Evolutionary conservation across 192 early-diverging fungal genomes (phyloP), one percentile per base, ranked within the genome.

Genomic region (Ambispora gerdemannii): DNA sequence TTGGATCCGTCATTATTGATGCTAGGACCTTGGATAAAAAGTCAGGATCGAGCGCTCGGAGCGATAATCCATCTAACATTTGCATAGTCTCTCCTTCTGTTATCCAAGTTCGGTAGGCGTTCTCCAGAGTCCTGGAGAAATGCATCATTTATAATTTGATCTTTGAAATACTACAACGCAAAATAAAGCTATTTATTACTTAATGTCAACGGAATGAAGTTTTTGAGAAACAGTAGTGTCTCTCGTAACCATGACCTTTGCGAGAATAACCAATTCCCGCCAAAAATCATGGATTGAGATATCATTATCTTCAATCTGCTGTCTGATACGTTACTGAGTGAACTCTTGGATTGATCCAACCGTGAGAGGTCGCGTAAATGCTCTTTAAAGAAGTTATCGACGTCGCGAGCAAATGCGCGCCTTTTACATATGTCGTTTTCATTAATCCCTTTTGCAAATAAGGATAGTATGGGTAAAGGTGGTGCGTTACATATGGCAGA

Each of bases 271-370:
- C 27, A 60, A 60, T 60, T 60, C 58, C 3, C 30, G 8, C 58
- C 58, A 60, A 60, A 60, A 32, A 20, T 60, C 58, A 60, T 60
- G 58, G 1, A 60, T 33, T 1, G 58, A 60, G 19, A 60, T 60
- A 60, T 60, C 58, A 32, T 60, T 60, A 3, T 60, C 31, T 32
- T 60, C 58, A 32, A 60, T 33, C 3, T 4, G 7, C 19, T n/a
- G 24, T 33, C 32, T 60, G 1, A 32, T 27, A 13, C 32, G 6
- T 4, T 11, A 10, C 19, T 19, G 30, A 10, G 25, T 31, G 7
- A n/a, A 31, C 3, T 34, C 0, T 17, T 43, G 4, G 27, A 32
- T 60, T 43, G 6, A 10, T 43, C 38, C 15, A 10, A 15, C 38
- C 7, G n/a, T 32, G 25, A 31, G 0, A 60, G 24, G 1, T 27